Evolutionary conservation across 805 yeast genomes (phyloP).

Genomic region (Gaillardinia entomophila): DNA sequence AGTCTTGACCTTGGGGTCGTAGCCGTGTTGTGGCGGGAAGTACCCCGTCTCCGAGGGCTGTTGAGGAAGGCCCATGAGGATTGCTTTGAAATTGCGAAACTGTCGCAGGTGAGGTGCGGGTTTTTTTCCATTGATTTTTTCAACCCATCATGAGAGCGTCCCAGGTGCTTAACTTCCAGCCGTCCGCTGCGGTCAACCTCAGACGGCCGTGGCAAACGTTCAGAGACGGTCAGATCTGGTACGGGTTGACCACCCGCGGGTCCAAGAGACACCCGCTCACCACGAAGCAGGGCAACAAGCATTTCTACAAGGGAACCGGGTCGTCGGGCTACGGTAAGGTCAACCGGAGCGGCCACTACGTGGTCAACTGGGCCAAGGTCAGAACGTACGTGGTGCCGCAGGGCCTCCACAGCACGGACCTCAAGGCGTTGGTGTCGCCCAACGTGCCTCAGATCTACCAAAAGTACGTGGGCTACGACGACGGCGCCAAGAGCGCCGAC

Average conservation of each 20-base stretch:
- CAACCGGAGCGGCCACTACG: conserved; percentile 68
- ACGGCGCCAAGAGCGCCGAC: conserved; percentile 70
- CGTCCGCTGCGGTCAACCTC: conserved; percentile 35
- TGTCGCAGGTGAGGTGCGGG: not conserved
- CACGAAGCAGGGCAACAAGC: conserved; percentile 91
- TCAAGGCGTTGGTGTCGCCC: conserved; percentile 76
- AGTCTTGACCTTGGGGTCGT: conserved; percentile 22
- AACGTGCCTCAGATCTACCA: conserved; percentile 67
- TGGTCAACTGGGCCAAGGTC: conserved; percentile 78
- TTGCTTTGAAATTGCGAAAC: no score
- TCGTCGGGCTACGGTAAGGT: conserved; percentile 88
- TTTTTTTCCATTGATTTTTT: no score
- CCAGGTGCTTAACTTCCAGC: conserved; percentile 13
- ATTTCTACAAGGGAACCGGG: conserved; percentile 93
- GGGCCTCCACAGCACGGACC: conserved; percentile 22
- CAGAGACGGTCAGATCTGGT: conserved; percentile 77
- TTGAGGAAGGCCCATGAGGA: conserved; percentile 17
- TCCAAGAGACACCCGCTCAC: conserved; percentile 79
- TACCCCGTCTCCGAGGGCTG: conserved; percentile 22
- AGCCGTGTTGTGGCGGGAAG: conserved; percentile 26
- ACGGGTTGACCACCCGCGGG: conserved; percentile 74
- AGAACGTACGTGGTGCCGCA: conserved; percentile 85
- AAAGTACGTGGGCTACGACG: conserved; percentile 59
- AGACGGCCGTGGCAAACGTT: conserved; percentile 87
- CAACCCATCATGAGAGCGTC: conserved; percentile 10